Evolutionary conservation across 2,329 filamentous ascomycete genomes (phyloP).

Genomic region (Colletotrichum sojae): DNA sequence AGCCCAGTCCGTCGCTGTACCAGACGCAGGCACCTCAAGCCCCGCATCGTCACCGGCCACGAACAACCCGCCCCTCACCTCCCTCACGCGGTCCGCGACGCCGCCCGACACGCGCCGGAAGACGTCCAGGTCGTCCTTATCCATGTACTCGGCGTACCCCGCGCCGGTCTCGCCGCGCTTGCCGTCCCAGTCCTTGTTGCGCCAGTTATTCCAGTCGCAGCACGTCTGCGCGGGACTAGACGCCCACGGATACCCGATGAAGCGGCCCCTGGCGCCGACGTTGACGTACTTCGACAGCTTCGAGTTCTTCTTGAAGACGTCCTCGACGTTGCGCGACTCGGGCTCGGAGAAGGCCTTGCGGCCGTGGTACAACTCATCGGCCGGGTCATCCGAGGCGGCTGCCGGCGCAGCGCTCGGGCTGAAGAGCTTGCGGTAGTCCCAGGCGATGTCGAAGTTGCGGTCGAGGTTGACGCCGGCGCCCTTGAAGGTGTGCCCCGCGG

Average conservation of each 20-base stretch:
- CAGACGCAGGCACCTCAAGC: constrained; percentile 47
- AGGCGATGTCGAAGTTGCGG: constrained; percentile 71
- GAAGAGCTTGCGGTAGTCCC: constrained; percentile 65
- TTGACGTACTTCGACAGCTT: constrained; percentile 69
- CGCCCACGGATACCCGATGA: constrained; percentile 70
- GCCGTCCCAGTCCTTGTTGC: constrained; percentile 65
- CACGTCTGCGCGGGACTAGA: constrained; percentile 53
- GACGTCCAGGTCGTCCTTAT: constrained; percentile 48
- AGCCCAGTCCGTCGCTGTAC: constrained; percentile 62
- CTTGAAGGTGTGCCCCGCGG: background rate
- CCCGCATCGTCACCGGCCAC: constrained; percentile 54
- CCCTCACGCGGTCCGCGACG: constrained; percentile 55
- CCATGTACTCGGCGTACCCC: constrained; percentile 61
- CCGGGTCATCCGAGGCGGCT: constrained; percentile 51
- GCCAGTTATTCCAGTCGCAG: constrained; percentile 56
- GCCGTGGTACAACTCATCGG: constrained; percentile 66
- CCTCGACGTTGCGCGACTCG: constrained; percentile 68
- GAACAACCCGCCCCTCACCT: constrained; percentile 52
- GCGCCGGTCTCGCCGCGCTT: constrained; percentile 61
- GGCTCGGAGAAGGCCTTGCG: constrained; percentile 66
- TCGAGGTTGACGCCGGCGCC: constrained; percentile 66
- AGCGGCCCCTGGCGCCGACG: constrained; percentile 67
- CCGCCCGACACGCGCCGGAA: constrained; percentile 49
- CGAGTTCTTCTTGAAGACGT: constrained; percentile 62
- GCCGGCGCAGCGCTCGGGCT: constrained; percentile 47